Evolutionary conservation across 2,329 filamentous ascomycete species (phyloP).

Genomic region (Juglanconis oblonga): DNA sequence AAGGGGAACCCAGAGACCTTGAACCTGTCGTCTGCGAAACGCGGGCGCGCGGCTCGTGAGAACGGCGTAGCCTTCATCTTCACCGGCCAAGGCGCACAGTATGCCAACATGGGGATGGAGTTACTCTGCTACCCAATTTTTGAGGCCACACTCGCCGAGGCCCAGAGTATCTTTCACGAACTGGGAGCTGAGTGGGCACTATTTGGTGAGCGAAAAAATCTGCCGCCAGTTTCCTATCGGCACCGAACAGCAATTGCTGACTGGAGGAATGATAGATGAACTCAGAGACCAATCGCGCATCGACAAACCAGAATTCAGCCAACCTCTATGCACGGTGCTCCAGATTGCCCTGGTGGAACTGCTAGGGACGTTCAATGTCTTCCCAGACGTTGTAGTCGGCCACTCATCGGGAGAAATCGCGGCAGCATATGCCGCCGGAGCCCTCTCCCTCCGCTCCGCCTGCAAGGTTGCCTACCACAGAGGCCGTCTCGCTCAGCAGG

Average conservation of each 20-base stretch:
- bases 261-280: too few species aligned
- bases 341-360: conserved; percentile 33
- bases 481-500: conserved; percentile 26
- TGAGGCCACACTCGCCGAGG: conserved; percentile 13
- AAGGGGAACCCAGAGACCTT: too few species aligned
- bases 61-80: conserved; percentile 19
- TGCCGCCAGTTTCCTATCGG: too few species aligned
- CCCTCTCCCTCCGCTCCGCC: conserved; percentile 25
- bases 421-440: conserved; percentile 31
- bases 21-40: background rate
- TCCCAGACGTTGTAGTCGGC: conserved; percentile 27
- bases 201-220: too few species aligned
- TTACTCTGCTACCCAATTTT: conserved; percentile 26
- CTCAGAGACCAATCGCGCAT: conserved; percentile 7
- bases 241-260: too few species aligned
- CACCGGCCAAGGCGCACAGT: conserved; percentile 30
- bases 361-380: conserved; percentile 20
- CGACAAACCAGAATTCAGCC: conserved; percentile 25
- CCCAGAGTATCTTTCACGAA: too few species aligned
- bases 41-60: background rate
- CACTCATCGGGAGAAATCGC: conserved; percentile 38
- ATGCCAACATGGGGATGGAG: conserved; percentile 24
- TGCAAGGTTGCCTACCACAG: conserved; percentile 32
- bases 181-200: too few species aligned
- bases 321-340: conserved; percentile 29